Percentiles rank a stretch among this genome's conserved stretches.
Evolutionary conservation across 2,329 filamentous ascomycete species (phyloP).

Genomic region (Apiospora malaysiana): DNA sequence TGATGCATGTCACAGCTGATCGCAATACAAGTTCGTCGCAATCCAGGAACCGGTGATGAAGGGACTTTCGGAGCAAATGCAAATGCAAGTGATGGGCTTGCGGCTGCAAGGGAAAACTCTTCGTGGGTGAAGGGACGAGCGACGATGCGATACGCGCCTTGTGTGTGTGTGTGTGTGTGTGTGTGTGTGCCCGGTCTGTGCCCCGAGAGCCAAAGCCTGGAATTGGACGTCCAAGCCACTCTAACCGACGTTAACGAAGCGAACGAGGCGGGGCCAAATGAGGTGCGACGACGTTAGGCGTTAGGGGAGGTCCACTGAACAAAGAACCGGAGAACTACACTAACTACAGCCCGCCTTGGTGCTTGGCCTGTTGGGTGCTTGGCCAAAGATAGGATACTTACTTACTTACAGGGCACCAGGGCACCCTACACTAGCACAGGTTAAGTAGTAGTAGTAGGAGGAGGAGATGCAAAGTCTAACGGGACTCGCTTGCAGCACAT

Average conservation of each 20-base stretch:
- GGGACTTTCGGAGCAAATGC: constrained; percentile 6
- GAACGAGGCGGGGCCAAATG: background rate
- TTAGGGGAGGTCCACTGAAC: constrained; percentile 19
- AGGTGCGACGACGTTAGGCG: background rate
- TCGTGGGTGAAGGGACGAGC: background rate
- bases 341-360: background rate
- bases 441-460: background rate
- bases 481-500: constrained; percentile 1
- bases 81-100: constrained; percentile 2
- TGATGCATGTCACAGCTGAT: background rate
- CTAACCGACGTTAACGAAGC: constrained; percentile 10
- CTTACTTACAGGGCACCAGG: background rate
- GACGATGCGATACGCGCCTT: background rate
- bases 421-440: no score
- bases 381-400: background rate
- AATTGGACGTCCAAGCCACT: constrained; percentile 5
- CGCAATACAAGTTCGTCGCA: background rate
- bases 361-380: background rate
- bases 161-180: background rate
- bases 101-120: constrained; percentile 4
- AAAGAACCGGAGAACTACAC: constrained; percentile 20
- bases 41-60: background rate
- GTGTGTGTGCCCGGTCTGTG: background rate
- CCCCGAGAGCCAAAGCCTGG: background rate
- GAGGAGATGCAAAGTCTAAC: background rate